Conservation (phyloP, 257 asterid species). For the Nemophila menziesii region DNA sequence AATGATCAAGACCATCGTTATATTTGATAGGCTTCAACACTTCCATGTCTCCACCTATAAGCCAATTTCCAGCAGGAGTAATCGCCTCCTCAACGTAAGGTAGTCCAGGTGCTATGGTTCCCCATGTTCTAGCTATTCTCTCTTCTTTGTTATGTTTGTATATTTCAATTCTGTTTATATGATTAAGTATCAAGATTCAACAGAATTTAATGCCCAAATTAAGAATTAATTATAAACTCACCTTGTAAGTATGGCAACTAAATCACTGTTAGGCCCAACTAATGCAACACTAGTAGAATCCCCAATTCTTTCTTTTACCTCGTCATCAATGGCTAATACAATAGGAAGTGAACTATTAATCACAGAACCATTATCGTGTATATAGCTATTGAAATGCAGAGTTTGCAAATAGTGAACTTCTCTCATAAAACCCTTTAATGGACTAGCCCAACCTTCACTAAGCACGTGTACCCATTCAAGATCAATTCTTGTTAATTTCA, state of each 20-base stretch:
- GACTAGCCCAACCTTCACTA: too few relatives aligned
- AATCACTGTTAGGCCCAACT: neutral
- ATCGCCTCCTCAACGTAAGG: constrained; percentile 84
- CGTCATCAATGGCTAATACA: neutral
- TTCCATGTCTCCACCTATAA: constrained; percentile 79
- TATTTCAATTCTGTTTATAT: constrained; percentile 45
- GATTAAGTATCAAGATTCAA: constrained; percentile 1
- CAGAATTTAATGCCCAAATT: neutral
- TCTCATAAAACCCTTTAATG: too few relatives aligned
- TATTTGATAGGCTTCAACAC: constrained; percentile 61
- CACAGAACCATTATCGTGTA: too few relatives aligned
- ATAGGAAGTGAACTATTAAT: too few relatives aligned
- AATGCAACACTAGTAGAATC: neutral
- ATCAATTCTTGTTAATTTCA: too few relatives aligned
- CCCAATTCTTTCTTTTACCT: neutral
- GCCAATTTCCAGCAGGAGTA: constrained; percentile 68
- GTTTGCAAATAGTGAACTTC: too few relatives aligned
- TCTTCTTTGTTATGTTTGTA: constrained; percentile 84
- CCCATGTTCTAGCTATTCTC: constrained; percentile 88
- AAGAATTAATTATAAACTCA: neutral
- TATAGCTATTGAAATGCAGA: too few relatives aligned
- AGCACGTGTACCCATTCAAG: too few relatives aligned
- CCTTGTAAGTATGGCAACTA: neutral
- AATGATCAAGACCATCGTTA: constrained; percentile 72
- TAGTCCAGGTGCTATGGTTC: constrained; percentile 66